Evolutionary conservation across 1,139 yeast genomes (phyloP), one percentile per base, ranked within the genome.

Genomic region (Geotrichum candidum): DNA sequence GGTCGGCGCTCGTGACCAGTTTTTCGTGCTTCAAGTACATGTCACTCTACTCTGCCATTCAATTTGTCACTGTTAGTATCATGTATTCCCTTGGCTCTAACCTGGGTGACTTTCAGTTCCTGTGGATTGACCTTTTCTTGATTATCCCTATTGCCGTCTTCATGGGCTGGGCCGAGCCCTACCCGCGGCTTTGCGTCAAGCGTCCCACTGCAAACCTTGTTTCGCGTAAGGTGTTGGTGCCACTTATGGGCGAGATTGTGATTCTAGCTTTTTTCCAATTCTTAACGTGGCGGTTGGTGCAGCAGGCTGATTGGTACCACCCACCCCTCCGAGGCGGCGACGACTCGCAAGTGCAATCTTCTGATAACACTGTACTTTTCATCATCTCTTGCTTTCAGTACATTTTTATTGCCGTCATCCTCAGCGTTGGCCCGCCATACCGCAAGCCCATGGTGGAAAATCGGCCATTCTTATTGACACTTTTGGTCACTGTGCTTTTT

Each of bases 11-110:
- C 70, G 97, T 92, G 15, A 94, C 99, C 0, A 88, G 96, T 67
- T 94, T 94, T 75, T 86, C 97, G 45, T 94, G 99, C 74, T 94
- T 94, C 84, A 95, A 92, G 80, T 94, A 90, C 78, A 94, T 94
- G 99, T 91, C 97, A 61, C 77, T 95, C 64, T 94, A 94, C 75
- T 90, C 97, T 2, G 99, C 99, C 0, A 94, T 94, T 70, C 99
- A 94, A 74, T 94, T 94, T 70, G 82, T 90, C 59, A 84, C 97
- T 0, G 96, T 94, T 51, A 83, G 95, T 0, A 84, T 94, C 29
- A 75, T 94, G 64, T 94, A 94, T 77, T 85, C 88, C 67, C 81
- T 90, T 61, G 99, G 99, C 3, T 86, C 96, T 5, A 94, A 95
- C 71, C 78, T 95, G 65, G 99, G 99, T n/a, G 99, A 94, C 74